Percentiles rank a stretch among this genome's conserved stretches.
phyloP scores from a whole-genome alignment of 345 rosid genomes.

The Camelina sativa region DNA sequence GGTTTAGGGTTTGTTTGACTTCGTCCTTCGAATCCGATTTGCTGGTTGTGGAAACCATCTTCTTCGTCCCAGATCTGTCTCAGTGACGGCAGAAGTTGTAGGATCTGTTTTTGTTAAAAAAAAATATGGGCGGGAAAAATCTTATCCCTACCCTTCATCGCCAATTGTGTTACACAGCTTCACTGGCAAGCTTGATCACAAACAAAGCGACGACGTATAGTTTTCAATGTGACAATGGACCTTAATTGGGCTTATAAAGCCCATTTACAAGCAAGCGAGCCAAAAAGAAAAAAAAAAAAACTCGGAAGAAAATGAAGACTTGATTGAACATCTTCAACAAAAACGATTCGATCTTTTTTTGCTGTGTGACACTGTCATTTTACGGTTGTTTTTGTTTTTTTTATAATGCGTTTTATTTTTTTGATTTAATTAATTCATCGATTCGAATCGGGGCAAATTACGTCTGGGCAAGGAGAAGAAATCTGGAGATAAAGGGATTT shows the following conservation, averaged over 20 bases:
- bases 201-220: too few relatives aligned
- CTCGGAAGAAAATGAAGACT: not conserved
- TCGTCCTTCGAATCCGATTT: slow-evolving; percentile 40
- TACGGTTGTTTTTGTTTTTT: not conserved
- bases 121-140: too few relatives aligned
- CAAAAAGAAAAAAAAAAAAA: not conserved
- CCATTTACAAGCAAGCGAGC: slow-evolving; percentile 1
- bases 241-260: slow-evolving; percentile 8
- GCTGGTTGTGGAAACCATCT: slow-evolving; percentile 46
- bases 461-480: slow-evolving; percentile 36
- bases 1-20: slow-evolving; percentile 45
- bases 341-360: slow-evolving; percentile 12
- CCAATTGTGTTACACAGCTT: too few relatives aligned
- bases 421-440: not conserved
- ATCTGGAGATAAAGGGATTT: slow-evolving; percentile 32
- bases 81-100: slow-evolving; percentile 2
- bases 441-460: slow-evolving; percentile 35
- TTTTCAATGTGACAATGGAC: too few relatives aligned
- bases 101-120: too few relatives aligned
- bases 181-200: too few relatives aligned
- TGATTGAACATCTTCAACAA: too few relatives aligned
- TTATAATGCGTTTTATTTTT: too few relatives aligned
- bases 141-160: too few relatives aligned
- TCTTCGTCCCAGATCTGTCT: slow-evolving; percentile 19
- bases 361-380: slow-evolving; percentile 29